Evolutionary conservation across 441 rosid genomes (phyloP).

Genomic region (Populus hybrid): DNA sequence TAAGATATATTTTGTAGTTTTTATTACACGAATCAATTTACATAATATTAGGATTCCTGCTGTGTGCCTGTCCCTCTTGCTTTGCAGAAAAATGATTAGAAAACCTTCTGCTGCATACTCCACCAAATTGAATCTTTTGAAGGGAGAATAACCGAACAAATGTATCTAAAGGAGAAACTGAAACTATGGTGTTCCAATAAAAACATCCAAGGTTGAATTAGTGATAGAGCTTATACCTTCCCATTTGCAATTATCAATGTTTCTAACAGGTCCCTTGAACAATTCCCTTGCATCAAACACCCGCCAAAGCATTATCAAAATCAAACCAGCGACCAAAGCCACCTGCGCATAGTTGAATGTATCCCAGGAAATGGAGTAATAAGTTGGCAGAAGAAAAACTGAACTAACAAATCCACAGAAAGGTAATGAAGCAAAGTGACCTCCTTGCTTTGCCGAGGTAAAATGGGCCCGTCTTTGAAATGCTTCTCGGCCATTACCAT

Average conservation of each 20-base stretch:
- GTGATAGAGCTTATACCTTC: slow-evolving; percentile 16
- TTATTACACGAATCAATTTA: not conserved
- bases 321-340: slow-evolving; percentile 40
- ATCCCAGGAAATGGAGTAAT: slow-evolving; percentile 43
- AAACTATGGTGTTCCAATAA: not conserved
- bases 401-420: slow-evolving; percentile 59
- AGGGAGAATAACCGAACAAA: not conserved
- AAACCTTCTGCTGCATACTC: not conserved
- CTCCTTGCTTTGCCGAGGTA: slow-evolving; percentile 50
- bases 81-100: not conserved
- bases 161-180: not conserved
- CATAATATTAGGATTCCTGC: not conserved
- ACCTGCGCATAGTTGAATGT: slow-evolving; percentile 56
- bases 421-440: slow-evolving; percentile 48
- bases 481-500: slow-evolving; percentile 47
- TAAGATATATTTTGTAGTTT: not conserved
- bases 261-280: slow-evolving; percentile 63
- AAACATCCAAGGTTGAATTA: not conserved
- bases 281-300: slow-evolving; percentile 48
- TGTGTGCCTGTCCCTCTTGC: not conserved
- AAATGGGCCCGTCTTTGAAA: slow-evolving; percentile 53
- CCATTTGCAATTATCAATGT: slow-evolving; percentile 31
- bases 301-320: slow-evolving; percentile 56
- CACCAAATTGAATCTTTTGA: not conserved
- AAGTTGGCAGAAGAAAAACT: slow-evolving; percentile 49